These are phyloP conservation scores for Amanita pallidorosea DNA, from an alignment of 768 basidiomycete species.

Conservation along the genomic window DNA sequence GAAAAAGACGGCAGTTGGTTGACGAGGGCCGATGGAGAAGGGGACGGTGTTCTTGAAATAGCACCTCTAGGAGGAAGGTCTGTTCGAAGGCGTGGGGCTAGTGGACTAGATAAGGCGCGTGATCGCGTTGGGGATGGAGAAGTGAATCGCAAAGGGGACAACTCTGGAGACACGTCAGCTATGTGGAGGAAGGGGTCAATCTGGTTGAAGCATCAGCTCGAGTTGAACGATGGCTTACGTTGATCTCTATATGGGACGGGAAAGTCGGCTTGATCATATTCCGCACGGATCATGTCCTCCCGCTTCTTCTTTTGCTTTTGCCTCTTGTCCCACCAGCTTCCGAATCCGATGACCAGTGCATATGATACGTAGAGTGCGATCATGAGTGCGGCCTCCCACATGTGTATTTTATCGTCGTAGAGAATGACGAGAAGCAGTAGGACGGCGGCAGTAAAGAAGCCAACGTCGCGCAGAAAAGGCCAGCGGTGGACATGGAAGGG, in stretches of 20 bases:
- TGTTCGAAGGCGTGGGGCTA: slow-evolving; percentile 23
- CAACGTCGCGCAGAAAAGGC: slow-evolving; percentile 88
- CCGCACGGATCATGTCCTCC: slow-evolving; percentile 46
- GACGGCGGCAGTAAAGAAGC: slow-evolving; percentile 86
- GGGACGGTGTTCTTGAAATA: slow-evolving; percentile 41
- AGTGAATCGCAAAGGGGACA: slow-evolving; percentile 17
- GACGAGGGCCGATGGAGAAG: slow-evolving; percentile 26
- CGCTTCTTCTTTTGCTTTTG: slow-evolving; percentile 32
- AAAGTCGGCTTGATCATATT: slow-evolving; percentile 44
- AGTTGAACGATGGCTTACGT: slow-evolving; percentile 26
- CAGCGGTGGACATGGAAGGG: slow-evolving; percentile 77
- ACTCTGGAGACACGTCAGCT: slow-evolving; percentile 11
- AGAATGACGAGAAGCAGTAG: slow-evolving; percentile 66
- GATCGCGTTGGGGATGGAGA: slow-evolving; percentile 23
- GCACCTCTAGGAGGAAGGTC: slow-evolving; percentile 24
- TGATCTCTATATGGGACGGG: slow-evolving; percentile 52
- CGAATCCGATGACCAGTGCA: slow-evolving; percentile 62
- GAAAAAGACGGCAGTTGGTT: slow-evolving; percentile 75
- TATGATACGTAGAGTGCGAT: slow-evolving; percentile 70
- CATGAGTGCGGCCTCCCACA: slow-evolving; percentile 66
- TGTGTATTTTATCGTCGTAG: slow-evolving; percentile 59
- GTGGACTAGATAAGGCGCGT: slow-evolving; percentile 30
- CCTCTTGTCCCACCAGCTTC: slow-evolving; percentile 66
- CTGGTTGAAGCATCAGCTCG: background rate
- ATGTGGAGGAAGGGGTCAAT: slow-evolving; percentile 1